These are phyloP conservation scores for Thielaviopsis populi DNA, from an alignment of 2,329 filamentous ascomycete genomes.

Conservation along the genomic window DNA sequence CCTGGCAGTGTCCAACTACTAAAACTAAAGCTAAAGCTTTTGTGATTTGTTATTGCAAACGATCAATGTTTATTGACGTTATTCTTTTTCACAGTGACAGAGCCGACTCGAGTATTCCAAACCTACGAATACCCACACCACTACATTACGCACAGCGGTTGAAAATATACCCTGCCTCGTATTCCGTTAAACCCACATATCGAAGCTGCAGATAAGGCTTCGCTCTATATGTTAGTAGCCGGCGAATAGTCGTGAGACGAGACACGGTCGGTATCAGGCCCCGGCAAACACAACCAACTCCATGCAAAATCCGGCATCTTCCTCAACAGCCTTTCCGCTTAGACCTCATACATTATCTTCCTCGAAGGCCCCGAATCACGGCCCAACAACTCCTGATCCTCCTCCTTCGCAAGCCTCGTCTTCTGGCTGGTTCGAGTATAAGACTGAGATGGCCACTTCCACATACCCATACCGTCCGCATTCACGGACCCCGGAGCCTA, in stretches of 20 bases:
- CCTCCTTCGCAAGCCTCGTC: background rate
- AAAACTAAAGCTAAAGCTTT: background rate
- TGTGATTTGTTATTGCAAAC: background rate
- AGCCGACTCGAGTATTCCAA: background rate
- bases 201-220: background rate
- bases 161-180: background rate
- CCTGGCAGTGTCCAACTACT: background rate
- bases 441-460: conserved; percentile 9
- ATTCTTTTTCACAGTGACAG: background rate
- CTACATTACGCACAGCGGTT: background rate
- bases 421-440: background rate
- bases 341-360: conserved; percentile 1
- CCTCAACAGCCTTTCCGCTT: conserved; percentile 2
- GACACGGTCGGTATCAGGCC: background rate
- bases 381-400: background rate
- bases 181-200: background rate
- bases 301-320: background rate
- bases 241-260: background rate
- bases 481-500: conserved; percentile 14
- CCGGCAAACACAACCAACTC: background rate
- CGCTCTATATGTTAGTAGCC: background rate
- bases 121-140: background rate
- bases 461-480: conserved; percentile 8
- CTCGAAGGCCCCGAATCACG: background rate
- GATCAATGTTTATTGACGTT: background rate